phyloP scores from a whole-genome alignment of 73 alveolate genomes.

The Blepharisma stoltei region DNA sequence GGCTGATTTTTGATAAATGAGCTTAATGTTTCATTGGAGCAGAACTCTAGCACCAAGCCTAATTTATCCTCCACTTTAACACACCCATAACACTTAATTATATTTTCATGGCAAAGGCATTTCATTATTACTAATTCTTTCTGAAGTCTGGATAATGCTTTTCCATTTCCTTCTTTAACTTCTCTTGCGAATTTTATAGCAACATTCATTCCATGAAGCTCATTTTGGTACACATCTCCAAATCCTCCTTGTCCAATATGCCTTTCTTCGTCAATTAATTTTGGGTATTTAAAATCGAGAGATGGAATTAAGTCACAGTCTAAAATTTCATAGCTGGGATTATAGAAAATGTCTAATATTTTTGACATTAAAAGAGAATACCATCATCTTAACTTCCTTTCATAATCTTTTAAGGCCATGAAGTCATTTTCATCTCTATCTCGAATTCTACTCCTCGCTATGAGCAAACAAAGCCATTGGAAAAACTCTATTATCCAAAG shows the following conservation, averaged over 20 bases:
- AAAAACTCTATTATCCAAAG: no score
- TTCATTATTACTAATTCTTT: not conserved
- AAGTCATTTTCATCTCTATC: no score
- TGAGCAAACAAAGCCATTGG: no score
- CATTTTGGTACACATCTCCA: constrained; percentile 8
- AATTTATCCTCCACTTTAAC: constrained; percentile 6
- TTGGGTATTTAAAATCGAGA: not conserved
- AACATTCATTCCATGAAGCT: not conserved
- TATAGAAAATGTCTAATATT: no score
- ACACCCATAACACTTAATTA: not conserved
- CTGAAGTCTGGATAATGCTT: not conserved
- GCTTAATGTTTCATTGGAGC: not conserved
- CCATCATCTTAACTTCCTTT: no score
- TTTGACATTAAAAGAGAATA: no score
- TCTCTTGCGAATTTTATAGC: constrained; percentile 15
- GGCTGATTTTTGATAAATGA: not conserved
- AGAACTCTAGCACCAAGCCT: not conserved
- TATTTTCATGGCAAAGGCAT: constrained; percentile 3
- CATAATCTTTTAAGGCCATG: no score
- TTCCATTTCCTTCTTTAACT: not conserved
- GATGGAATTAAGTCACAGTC: not conserved
- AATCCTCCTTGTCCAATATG: constrained; percentile 18
- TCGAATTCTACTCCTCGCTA: no score
- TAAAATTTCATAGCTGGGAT: no score
- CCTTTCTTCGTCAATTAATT: not conserved